These are phyloP conservation scores for Hylodesmum podocarpum DNA, from an alignment of 306 rosid genomes.

Conservation along the genomic window DNA sequence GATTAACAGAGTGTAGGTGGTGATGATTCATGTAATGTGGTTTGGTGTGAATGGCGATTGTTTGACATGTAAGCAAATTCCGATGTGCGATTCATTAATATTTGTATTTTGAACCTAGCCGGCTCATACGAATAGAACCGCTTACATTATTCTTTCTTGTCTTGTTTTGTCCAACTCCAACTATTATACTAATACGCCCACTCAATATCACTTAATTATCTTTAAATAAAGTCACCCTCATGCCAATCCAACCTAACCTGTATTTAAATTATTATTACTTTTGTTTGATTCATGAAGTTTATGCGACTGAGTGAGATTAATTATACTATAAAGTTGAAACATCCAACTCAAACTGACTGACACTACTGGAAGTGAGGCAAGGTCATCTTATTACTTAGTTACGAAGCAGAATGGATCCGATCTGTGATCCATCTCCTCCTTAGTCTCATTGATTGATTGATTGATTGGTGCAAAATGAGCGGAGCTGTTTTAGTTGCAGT, in stretches of 20 bases:
- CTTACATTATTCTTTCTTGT: no score
- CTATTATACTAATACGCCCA: background rate
- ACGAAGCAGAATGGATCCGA: background rate
- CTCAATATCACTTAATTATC: background rate
- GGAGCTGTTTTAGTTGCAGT: slow-evolving; percentile 84
- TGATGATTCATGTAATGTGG: no score
- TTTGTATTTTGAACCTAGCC: no score
- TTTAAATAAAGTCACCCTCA: background rate
- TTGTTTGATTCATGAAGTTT: background rate
- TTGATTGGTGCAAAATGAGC: slow-evolving; percentile 56
- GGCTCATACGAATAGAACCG: no score
- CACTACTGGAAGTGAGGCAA: background rate
- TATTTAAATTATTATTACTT: background rate
- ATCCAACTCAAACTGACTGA: background rate
- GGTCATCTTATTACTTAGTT: background rate
- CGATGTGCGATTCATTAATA: no score
- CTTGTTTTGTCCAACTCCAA: no score
- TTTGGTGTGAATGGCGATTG: no score
- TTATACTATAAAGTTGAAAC: background rate
- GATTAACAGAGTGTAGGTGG: no score
- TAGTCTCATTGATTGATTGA: no score
- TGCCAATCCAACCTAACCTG: background rate
- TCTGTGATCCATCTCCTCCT: background rate
- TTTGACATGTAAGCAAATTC: no score
- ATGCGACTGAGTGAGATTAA: background rate